Conservation (phyloP, 2,329 filamentous ascomycete species). For the Xenoacremonium recifei region DNA sequence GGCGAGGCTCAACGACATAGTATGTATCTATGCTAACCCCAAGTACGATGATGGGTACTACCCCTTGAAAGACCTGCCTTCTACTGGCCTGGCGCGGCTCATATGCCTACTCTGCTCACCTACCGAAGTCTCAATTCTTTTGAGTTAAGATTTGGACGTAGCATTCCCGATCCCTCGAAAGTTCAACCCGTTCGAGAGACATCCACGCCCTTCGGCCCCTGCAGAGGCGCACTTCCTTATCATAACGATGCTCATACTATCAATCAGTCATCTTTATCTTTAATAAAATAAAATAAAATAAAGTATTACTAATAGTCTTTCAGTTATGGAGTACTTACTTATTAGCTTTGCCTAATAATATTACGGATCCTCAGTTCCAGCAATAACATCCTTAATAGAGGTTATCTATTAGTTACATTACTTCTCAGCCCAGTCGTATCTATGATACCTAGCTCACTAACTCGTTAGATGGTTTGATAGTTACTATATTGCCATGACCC, state of each 20-base stretch:
- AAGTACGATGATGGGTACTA: slow-evolving; percentile 99
- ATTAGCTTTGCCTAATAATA: slow-evolving; percentile 25
- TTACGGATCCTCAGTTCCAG: slow-evolving; percentile 66
- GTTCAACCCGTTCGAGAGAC: slow-evolving; percentile 78
- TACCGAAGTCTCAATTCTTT: slow-evolving; percentile 98
- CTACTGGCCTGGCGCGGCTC: slow-evolving; percentile 87
- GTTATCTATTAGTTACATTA: slow-evolving; percentile 59
- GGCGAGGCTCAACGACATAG: slow-evolving; percentile 85
- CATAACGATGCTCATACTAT: slow-evolving; percentile 79
- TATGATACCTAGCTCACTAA: slow-evolving; percentile 93
- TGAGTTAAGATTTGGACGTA: slow-evolving; percentile 90
- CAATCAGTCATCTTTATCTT: slow-evolving; percentile 51
- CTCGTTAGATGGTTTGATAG: slow-evolving; percentile 97
- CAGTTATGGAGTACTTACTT: too few relatives aligned
- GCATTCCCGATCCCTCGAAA: slow-evolving; percentile 81
- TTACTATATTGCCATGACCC: slow-evolving; percentile 98
- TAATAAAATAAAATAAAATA: too few relatives aligned
- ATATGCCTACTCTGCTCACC: slow-evolving; percentile 94
- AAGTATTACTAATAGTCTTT: too few relatives aligned
- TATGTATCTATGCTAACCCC: slow-evolving; percentile 96
- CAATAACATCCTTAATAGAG: slow-evolving; percentile 47
- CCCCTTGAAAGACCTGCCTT: slow-evolving; percentile 78
- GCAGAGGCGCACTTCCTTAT: slow-evolving; percentile 75
- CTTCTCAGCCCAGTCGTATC: slow-evolving; percentile 96
- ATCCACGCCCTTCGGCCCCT: slow-evolving; percentile 57